Percentiles rank a stretch among this genome's conserved stretches.
phyloP scores from a whole-genome alignment of 108 stramenopile species.

The Nitzschia palea region DNA sequence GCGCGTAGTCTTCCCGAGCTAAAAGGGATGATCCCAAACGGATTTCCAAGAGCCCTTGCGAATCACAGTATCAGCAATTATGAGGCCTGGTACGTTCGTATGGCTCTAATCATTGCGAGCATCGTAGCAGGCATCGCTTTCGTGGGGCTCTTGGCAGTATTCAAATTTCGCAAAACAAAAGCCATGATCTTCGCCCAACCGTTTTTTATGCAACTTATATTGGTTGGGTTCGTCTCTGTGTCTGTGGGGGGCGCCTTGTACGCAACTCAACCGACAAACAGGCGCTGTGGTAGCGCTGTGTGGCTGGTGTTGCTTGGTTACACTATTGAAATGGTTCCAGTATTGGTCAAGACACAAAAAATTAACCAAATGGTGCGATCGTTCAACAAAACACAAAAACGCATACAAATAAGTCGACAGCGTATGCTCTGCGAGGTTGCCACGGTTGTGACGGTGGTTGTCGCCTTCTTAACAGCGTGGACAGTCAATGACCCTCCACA shows the following conservation, averaged over 20 bases:
- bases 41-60: constrained; percentile 19
- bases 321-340: constrained; percentile 41
- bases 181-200: constrained; percentile 41
- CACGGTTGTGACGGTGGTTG: constrained; percentile 12
- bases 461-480: constrained; percentile 20
- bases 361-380: constrained; percentile 32
- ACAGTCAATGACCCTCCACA: constrained; percentile 23
- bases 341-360: constrained; percentile 42
- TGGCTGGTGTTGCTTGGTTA: constrained; percentile 51
- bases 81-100: neutral
- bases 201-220: constrained; percentile 28
- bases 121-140: constrained; percentile 9
- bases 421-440: constrained; percentile 10
- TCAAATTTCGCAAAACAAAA: constrained; percentile 17
- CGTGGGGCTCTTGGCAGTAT: constrained; percentile 1
- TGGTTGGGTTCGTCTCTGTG: constrained; percentile 29
- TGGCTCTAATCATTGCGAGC: constrained; percentile 1
- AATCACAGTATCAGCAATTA: neutral
- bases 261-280: constrained; percentile 3
- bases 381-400: constrained; percentile 21
- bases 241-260: constrained; percentile 26
- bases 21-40: constrained; percentile 15
- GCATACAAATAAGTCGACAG: constrained; percentile 24
- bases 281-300: constrained; percentile 20
- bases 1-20: constrained; percentile 24